Evolutionary conservation across 768 basidiomycete genomes (phyloP), one percentile per base, ranked within the genome.

Genomic region (Paxillus involutus): DNA sequence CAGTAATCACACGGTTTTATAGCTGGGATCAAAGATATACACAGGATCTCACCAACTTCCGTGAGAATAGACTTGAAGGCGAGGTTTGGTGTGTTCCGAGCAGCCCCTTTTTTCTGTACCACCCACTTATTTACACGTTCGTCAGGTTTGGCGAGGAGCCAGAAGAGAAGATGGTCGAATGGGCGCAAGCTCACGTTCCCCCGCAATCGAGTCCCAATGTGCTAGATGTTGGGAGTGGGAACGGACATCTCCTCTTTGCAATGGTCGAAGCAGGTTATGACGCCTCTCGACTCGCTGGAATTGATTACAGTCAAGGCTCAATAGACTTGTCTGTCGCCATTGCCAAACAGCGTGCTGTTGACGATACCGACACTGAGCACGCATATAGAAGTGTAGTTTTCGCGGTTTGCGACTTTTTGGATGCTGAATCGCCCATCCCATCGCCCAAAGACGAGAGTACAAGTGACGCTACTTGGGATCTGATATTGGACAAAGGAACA

Each of bases 401-500:
- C 68, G 68, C 66, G 21, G 70, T 69, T 12, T 85, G 84, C 63
- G 84, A 93, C 71, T 89, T 93, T 61, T 69, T 94, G 36, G 65
- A 72, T 10, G 75, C 83, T 5, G 75, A 77, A 37, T 84, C 85
- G 2, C 72, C 73, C 12, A 44, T 62, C 7, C 53, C 67, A 7
- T 49, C 51, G 35, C 59, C 57, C 41, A 47, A n/a, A 48, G 56
- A 9, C 11, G 57, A 53, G 37, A 21, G 21, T 4, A 35, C 45
- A 1, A 41, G 50, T 17, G 57, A 57, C 4, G 55, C 59, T 3
- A 55, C 64, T 10, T 94, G 91, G 91, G 88, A 91, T 63, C 70
- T 92, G 6, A 64, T 93, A 14, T 64, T 93, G 52, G 91, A 94
- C 70, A 94, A 94, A 67, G 91, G 91, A n/a, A 94, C 91, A 0